phyloP scores from a whole-genome alignment of 352 stramenopile genomes.

The Phytophthora nicotianae region DNA sequence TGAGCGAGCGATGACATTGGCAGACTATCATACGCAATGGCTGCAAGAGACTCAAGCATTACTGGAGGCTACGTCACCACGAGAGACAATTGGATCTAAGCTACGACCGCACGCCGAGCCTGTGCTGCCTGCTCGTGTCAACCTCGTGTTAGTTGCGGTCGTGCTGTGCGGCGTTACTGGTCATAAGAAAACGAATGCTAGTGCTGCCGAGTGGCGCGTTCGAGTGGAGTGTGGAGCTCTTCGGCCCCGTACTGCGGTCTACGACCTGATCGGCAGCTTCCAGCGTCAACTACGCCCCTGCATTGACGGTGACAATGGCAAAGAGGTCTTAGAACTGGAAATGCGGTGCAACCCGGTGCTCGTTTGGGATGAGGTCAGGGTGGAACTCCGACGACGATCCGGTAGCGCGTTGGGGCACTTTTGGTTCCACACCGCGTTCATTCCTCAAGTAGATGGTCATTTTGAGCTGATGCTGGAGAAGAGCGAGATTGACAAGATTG shows the following conservation, averaged over 20 bases:
- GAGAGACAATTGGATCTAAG: slow-evolving; percentile 8
- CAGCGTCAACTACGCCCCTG: slow-evolving; percentile 10
- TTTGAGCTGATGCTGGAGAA: slow-evolving; percentile 55
- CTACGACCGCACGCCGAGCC: slow-evolving; percentile 32
- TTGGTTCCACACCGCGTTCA: slow-evolving; percentile 83
- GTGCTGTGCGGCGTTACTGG: slow-evolving; percentile 49
- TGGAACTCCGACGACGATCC: slow-evolving; percentile 51
- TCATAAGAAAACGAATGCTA: slow-evolving; percentile 42
- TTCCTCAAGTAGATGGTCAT: slow-evolving; percentile 29
- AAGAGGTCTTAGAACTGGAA: slow-evolving; percentile 42
- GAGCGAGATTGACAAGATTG: slow-evolving; percentile 70
- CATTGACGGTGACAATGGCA: background rate
- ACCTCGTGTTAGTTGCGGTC: slow-evolving; percentile 50
- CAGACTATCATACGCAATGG: slow-evolving; percentile 57
- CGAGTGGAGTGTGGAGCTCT: slow-evolving; percentile 52
- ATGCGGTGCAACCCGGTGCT: slow-evolving; percentile 50
- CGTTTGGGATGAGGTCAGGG: slow-evolving; percentile 68
- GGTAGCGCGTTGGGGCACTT: slow-evolving; percentile 61
- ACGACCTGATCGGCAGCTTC: slow-evolving; percentile 35
- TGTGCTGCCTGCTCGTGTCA: slow-evolving; percentile 30
- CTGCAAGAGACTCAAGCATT: slow-evolving; percentile 42
- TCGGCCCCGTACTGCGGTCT: slow-evolving; percentile 24
- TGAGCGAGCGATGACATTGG: slow-evolving; percentile 41
- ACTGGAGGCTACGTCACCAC: slow-evolving; percentile 18
- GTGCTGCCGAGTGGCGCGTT: slow-evolving; percentile 57